Evolutionary conservation across 2,329 filamentous ascomycete genomes (phyloP), one percentile per base, ranked within the genome.

Genomic region (Falciphora oryzae): DNA sequence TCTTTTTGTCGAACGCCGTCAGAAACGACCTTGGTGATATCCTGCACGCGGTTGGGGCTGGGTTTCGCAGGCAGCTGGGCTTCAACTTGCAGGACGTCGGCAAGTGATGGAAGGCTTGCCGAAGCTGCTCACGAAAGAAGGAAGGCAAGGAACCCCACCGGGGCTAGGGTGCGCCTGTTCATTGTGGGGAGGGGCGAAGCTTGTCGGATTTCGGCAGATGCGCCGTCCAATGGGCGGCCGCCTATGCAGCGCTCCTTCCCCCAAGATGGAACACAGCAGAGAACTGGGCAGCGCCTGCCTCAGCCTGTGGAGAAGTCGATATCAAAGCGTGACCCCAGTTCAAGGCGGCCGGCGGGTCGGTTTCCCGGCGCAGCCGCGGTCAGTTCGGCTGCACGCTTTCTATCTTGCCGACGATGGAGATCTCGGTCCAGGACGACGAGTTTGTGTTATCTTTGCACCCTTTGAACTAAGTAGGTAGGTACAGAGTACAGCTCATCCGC

Each of bases 151-250:
- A n/a, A n/a, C 44, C 44, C 38, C 44, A 53, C 44, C 44, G 2
- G 32, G 10, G 32, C 8, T 32, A 11, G 32, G 32, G 44, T 44
- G 38, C 18, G 16, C 16, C 16, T 11, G 2, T 53, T 11, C 44
- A 1, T 3, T 53, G 22, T 53, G 44, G 44, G 44, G 44, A 18
- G 22, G 44, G 44, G 44, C 44, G 44, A 53, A 53, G 44, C 44
- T 53, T 53, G 44, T 53, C 44, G 44, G 44, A n/a, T 53, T 50
- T 53, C 44, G 44, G 44, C 44, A 53, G 44, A 53, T 53, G 44
- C 44, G 44, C 44, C 44, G 44, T 53, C 44, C 44, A 53, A 53
- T 53, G 18, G 14, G n/a, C 18, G 44, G 18, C 22, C 44, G 8
- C 22, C 22, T n/a, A 2, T 25, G 1, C 18, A 22, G 22, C 44